phyloP scores from a whole-genome alignment of 805 yeast genomes.

The Candida orba region DNA sequence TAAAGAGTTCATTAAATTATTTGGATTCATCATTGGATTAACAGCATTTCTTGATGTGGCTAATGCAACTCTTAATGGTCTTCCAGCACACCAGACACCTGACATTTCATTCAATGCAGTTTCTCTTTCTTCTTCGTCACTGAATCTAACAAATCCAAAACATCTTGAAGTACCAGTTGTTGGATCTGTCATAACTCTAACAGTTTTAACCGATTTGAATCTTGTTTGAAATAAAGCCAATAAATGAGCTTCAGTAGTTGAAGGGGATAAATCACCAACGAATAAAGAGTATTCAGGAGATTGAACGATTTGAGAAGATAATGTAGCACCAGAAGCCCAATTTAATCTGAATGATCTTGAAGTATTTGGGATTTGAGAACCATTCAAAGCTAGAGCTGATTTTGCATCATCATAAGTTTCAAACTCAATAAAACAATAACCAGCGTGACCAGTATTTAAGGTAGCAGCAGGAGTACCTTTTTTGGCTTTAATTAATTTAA shows the following conservation, averaged over 20 bases:
- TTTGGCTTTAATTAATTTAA: slow-evolving; percentile 55
- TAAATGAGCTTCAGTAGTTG: slow-evolving; percentile 74
- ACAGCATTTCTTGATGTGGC: slow-evolving; percentile 62
- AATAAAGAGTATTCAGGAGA: slow-evolving; percentile 72
- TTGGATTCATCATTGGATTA: neutral
- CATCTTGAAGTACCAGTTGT: slow-evolving; percentile 70
- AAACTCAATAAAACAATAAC: slow-evolving; percentile 77
- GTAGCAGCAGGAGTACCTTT: slow-evolving; percentile 31
- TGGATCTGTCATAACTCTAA: slow-evolving; percentile 82
- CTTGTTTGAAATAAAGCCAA: slow-evolving; percentile 63
- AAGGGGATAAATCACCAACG: slow-evolving; percentile 77
- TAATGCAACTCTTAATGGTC: slow-evolving; percentile 68
- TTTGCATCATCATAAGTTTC: slow-evolving; percentile 62
- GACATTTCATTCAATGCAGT: slow-evolving; percentile 68
- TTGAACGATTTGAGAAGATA: slow-evolving; percentile 61
- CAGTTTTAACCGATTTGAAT: slow-evolving; percentile 65
- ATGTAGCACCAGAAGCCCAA: slow-evolving; percentile 82
- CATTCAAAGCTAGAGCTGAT: slow-evolving; percentile 59
- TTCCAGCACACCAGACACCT: slow-evolving; percentile 73
- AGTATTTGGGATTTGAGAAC: slow-evolving; percentile 53
- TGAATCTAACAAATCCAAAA: slow-evolving; percentile 74
- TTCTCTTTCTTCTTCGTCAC: slow-evolving; percentile 60
- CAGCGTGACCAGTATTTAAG: slow-evolving; percentile 38
- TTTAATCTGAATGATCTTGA: slow-evolving; percentile 65
- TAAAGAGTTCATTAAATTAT: slow-evolving; percentile 4